These are phyloP conservation scores for Globisporangium lucens DNA, from an alignment of 352 stramenopile genomes.

Conservation along the genomic window DNA sequence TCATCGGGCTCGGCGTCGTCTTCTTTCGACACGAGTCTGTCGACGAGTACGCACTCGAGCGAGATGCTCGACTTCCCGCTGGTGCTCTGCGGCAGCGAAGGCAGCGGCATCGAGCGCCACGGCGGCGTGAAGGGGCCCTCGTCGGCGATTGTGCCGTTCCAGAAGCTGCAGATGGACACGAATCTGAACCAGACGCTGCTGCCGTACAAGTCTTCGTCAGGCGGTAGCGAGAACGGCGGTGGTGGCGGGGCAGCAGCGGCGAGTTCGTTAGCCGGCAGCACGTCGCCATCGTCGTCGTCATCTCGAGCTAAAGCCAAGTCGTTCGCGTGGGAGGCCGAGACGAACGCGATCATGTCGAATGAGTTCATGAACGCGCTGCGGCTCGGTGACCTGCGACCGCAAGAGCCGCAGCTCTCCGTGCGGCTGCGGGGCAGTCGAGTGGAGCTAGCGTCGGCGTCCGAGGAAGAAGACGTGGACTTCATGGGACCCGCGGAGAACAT, in stretches of 20 bases:
- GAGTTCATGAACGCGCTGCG: constrained; percentile 72
- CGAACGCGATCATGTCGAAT: constrained; percentile 35
- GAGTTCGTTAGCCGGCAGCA: background rate
- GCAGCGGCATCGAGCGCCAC: constrained; percentile 9
- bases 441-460: constrained; percentile 61
- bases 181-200: constrained; percentile 73
- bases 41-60: constrained; percentile 10
- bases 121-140: constrained; percentile 21
- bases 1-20: background rate
- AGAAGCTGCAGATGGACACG: constrained; percentile 78
- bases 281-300: background rate
- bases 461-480: constrained; percentile 76
- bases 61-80: constrained; percentile 54
- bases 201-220: constrained; percentile 24
- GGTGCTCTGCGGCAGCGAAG: constrained; percentile 38
- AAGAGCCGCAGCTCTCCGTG: constrained; percentile 71
- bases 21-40: constrained; percentile 9
- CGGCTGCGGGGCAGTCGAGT: constrained; percentile 60
- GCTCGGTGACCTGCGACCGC: constrained; percentile 42
- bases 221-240: background rate
- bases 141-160: constrained; percentile 72
- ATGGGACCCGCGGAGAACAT: constrained; percentile 82
- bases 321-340: constrained; percentile 31
- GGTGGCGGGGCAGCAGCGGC: background rate
- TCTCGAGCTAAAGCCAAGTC: constrained; percentile 24